Conservation (phyloP, 257 asterid genomes). For the Penstemon barbatus region DNA sequence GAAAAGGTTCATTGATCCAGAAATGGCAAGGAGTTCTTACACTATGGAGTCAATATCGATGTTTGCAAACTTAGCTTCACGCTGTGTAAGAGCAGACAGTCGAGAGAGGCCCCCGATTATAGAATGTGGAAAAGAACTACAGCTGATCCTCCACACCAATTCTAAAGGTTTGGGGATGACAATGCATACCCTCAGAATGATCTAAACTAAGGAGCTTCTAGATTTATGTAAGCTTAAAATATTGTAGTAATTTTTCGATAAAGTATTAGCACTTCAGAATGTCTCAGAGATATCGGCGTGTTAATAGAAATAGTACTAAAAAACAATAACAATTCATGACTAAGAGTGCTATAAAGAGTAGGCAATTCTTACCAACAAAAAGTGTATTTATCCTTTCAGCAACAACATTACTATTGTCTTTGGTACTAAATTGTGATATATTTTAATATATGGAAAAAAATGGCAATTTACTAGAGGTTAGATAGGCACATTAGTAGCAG, state of each 20-base stretch:
- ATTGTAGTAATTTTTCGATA: slow-evolving; percentile 11
- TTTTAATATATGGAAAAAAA: neutral
- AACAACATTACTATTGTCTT: slow-evolving; percentile 6
- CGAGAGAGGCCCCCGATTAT: slow-evolving; percentile 81
- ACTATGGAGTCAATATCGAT: slow-evolving; percentile 83
- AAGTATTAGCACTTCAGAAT: slow-evolving; percentile 22
- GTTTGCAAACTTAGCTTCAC: slow-evolving; percentile 85
- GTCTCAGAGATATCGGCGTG: slow-evolving; percentile 17
- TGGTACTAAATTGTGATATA: neutral
- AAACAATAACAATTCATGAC: slow-evolving; percentile 16
- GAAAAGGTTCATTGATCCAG: slow-evolving; percentile 77
- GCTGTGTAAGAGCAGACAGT: slow-evolving; percentile 75
- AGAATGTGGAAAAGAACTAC: slow-evolving; percentile 79
- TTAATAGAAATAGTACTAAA: slow-evolving; percentile 17
- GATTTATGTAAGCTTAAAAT: neutral
- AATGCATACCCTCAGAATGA: slow-evolving; percentile 75
- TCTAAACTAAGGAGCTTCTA: slow-evolving; percentile 29
- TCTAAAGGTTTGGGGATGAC: slow-evolving; percentile 66
- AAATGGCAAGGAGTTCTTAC: slow-evolving; percentile 77
- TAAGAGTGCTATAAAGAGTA: slow-evolving; percentile 16
- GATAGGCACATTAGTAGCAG: slow-evolving; percentile 10
- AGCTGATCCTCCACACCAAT: slow-evolving; percentile 57
- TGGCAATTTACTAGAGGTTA: neutral
- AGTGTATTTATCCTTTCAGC: slow-evolving; percentile 10
- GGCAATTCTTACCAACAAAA: neutral